Percentiles rank a stretch among this genome's conserved stretches.
Conservation (phyloP, 2,329 filamentous ascomycete genomes). For the Ceratocystis albifundus region DNA sequence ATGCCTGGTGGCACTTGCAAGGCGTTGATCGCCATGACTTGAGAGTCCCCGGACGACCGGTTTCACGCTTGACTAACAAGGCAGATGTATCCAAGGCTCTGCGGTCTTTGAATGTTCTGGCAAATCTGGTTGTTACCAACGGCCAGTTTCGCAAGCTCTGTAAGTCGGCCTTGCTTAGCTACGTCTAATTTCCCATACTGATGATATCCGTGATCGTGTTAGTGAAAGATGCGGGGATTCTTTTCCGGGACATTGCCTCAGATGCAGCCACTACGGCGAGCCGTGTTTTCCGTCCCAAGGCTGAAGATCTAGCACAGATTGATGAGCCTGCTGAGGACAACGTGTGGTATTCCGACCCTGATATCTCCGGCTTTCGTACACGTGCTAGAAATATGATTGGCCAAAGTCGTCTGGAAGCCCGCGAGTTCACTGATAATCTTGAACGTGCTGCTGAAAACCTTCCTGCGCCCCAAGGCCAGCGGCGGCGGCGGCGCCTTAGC, state of each 20-base stretch:
- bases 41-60: slow-evolving; percentile 49
- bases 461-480: background rate
- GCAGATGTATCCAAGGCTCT: slow-evolving; percentile 75
- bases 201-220: slow-evolving; percentile 14
- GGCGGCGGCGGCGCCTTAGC: background rate
- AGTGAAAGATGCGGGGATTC: slow-evolving; percentile 66
- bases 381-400: slow-evolving; percentile 55
- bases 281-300: slow-evolving; percentile 59
- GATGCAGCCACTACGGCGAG: slow-evolving; percentile 78
- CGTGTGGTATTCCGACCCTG: slow-evolving; percentile 80
- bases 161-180: slow-evolving; percentile 36
- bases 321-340: slow-evolving; percentile 82
- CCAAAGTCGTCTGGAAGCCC: slow-evolving; percentile 50
- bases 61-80: slow-evolving; percentile 65
- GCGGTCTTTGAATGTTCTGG: slow-evolving; percentile 76
- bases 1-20: slow-evolving; percentile 92
- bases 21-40: slow-evolving; percentile 56
- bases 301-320: slow-evolving; percentile 65
- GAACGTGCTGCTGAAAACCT: slow-evolving; percentile 33
- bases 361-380: slow-evolving; percentile 58
- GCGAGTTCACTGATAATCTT: slow-evolving; percentile 48
- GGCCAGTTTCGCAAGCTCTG: slow-evolving; percentile 88
- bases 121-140: slow-evolving; percentile 83
- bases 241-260: slow-evolving; percentile 81
- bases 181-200: slow-evolving; percentile 14